phyloP scores from a whole-genome alignment of 371 early-diverging fungal genomes.

The Actinomortierella ambigua region DNA sequence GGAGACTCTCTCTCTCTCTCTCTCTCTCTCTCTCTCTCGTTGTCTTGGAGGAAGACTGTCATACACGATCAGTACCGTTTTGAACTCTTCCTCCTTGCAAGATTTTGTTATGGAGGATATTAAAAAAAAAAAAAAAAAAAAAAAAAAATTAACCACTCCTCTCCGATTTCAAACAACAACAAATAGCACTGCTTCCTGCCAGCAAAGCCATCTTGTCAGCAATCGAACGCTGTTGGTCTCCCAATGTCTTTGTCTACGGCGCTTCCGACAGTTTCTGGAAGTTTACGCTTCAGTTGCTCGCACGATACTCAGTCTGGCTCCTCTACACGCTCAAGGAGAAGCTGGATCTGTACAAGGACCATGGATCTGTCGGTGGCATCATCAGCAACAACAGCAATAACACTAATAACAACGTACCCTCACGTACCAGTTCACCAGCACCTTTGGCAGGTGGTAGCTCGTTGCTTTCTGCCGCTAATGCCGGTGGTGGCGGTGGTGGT shows the following conservation, averaged over 20 bases:
- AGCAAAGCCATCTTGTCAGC: constrained; percentile 58
- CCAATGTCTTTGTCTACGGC: constrained; percentile 65
- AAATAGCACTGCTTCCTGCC: constrained; percentile 47
- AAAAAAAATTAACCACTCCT: not conserved
- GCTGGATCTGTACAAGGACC: constrained; percentile 21
- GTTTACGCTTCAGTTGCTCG: constrained; percentile 70
- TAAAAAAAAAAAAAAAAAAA: not conserved
- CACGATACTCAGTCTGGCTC: constrained; percentile 39
- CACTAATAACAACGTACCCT: too few species aligned
- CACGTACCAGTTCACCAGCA: too few species aligned
- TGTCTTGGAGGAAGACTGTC: not conserved
- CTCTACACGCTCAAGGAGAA: constrained; percentile 17
- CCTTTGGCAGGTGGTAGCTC: too few species aligned
- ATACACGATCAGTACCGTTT: not conserved
- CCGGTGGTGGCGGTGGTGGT: too few species aligned
- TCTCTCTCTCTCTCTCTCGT: too few species aligned
- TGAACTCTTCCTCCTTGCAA: constrained; percentile 4
- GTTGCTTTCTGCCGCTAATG: too few species aligned
- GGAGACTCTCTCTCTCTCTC: too few species aligned
- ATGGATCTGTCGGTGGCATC: too few species aligned
- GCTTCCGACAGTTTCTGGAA: constrained; percentile 76
- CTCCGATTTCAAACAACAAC: not conserved
- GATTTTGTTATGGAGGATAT: not conserved
- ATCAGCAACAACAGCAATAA: too few species aligned
- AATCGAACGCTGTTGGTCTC: constrained; percentile 70